Base-by-base conservation (phyloP, 2,329 filamentous ascomycete genomes). In the Epichloe sibirici region DNA sequence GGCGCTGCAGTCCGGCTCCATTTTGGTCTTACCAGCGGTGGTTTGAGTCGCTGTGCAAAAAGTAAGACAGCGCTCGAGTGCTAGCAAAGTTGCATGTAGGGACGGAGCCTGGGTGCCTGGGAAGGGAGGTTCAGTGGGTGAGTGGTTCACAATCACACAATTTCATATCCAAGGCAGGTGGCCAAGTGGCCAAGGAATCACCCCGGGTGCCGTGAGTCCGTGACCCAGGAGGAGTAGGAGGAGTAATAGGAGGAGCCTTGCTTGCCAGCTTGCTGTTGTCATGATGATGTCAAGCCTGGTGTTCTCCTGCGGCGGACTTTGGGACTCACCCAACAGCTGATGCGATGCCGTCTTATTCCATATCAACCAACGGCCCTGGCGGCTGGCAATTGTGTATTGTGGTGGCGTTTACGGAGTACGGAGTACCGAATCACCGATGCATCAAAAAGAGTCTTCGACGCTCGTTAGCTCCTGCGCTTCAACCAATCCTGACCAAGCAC, bases 391-490 rank as follows among this genome's bases (percentile, higher is more conserved):
- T 31, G 34, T 45, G 15, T 28, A 23, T 48, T 37, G 50, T 45
- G 48, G 51, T 50, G 51, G 51, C 51, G 51, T 47, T 47, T 37
- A 23, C 23, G 23, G 23, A 23, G 23, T 31, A 11, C 28, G 28
- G 28, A 31, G 28, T 9, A 25, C 23, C 23, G 23, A 25, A 25
- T 25, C 3, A 5, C 40, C 46, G 39, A 42, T 28, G 25, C 46
- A 46, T 42, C 25, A 25, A 53, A 45, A 31, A 39, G 42, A 49
- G 43, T n/a, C 37, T 37, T 45, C 42, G 34, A 35, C 42, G 9
- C 42, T 13, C 42, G 34, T 15, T 23, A 34, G 42, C 42, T 37
- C 37, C 31, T 13, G 31, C 48, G 5, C 12, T n/a, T 46, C n/a
- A 43, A 37, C 51, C 51, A 53, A 53, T 53, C 51, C 17, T 40